Percentiles rank a stretch among this genome's conserved stretches.
These are phyloP conservation scores for Calonectria henricotiae DNA, from an alignment of 2,329 filamentous ascomycete species.

Conservation along the genomic window DNA sequence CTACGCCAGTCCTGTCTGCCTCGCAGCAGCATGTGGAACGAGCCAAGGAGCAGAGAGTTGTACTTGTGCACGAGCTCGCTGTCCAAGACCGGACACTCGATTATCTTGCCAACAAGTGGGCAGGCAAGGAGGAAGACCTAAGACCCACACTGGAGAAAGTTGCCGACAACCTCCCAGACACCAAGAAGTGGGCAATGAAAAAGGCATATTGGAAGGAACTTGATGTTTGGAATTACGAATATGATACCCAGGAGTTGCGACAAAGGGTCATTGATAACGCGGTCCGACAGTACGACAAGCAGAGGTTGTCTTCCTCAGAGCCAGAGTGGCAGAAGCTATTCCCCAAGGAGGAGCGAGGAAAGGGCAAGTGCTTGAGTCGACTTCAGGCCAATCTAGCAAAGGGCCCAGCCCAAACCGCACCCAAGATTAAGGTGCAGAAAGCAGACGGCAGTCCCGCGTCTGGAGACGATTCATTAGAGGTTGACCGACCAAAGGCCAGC, in stretches of 20 bases:
- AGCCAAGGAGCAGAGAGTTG: constrained; percentile 68
- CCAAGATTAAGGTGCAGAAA: constrained; percentile 69
- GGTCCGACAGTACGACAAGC: constrained; percentile 73
- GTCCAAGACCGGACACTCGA: constrained; percentile 68
- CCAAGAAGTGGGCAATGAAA: constrained; percentile 71
- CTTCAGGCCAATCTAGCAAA: constrained; percentile 74
- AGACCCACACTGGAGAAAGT: constrained; percentile 72
- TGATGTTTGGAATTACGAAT: constrained; percentile 76
- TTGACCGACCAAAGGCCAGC: constrained; percentile 54
- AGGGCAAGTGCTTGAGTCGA: constrained; percentile 74
- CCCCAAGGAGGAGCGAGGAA: constrained; percentile 71
- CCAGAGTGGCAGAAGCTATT: constrained; percentile 76
- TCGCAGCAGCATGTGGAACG: constrained; percentile 69
- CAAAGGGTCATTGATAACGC: constrained; percentile 76
- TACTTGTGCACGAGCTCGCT: constrained; percentile 75
- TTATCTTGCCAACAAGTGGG: constrained; percentile 68
- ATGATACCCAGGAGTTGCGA: constrained; percentile 69
- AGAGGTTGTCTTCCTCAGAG: constrained; percentile 71
- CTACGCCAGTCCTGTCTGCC: constrained; percentile 66
- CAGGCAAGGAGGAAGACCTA: constrained; percentile 70
- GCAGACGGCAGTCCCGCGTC: constrained; percentile 65
- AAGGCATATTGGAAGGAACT: constrained; percentile 76
- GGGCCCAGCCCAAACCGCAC: constrained; percentile 63
- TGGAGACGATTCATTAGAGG: constrained; percentile 57
- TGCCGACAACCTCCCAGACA: constrained; percentile 66